A percentile compares a stretch with the other conserved stretches of the same genome.
Evolutionary conservation across 352 stramenopile genomes (phyloP).

Genomic region (Phytophthora citricola): DNA sequence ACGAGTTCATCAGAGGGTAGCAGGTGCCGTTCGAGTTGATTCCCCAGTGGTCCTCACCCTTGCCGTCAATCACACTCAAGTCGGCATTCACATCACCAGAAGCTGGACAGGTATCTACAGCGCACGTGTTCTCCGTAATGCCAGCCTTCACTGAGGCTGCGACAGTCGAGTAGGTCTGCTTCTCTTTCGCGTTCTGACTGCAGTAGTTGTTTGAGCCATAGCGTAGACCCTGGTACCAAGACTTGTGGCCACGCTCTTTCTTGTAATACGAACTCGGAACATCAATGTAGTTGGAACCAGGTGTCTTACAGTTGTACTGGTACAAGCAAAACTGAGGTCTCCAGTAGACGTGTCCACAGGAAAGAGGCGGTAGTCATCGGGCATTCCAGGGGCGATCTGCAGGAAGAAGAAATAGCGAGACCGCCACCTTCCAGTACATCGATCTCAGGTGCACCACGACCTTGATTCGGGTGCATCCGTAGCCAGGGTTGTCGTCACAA

Average conservation of each 20-base stretch:
- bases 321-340: constrained; percentile 51
- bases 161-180: constrained; percentile 43
- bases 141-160: constrained; percentile 34
- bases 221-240: constrained; percentile 66
- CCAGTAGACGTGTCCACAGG: constrained; percentile 33
- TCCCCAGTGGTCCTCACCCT: constrained; percentile 48
- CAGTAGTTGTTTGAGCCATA: constrained; percentile 66
- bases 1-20: constrained; percentile 65
- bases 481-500: constrained; percentile 90
- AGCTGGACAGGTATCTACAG: constrained; percentile 43
- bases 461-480: constrained; percentile 84
- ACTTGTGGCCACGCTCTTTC: constrained; percentile 45
- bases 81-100: constrained; percentile 58
- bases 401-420: constrained; percentile 88
- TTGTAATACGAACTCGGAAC: constrained; percentile 49
- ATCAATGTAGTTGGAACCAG: constrained; percentile 50
- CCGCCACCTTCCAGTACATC: constrained; percentile 92
- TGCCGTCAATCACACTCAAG: constrained; percentile 45
- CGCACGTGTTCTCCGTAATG: constrained; percentile 54
- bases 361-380: constrained; percentile 65
- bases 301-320: constrained; percentile 45
- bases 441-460: constrained; percentile 93
- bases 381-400: constrained; percentile 84
- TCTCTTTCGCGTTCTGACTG: constrained; percentile 7
- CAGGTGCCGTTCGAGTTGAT: constrained; percentile 79